Base-by-base conservation (phyloP, 2,329 filamentous ascomycete species). In the Pestalotiopsis sp. region DNA sequence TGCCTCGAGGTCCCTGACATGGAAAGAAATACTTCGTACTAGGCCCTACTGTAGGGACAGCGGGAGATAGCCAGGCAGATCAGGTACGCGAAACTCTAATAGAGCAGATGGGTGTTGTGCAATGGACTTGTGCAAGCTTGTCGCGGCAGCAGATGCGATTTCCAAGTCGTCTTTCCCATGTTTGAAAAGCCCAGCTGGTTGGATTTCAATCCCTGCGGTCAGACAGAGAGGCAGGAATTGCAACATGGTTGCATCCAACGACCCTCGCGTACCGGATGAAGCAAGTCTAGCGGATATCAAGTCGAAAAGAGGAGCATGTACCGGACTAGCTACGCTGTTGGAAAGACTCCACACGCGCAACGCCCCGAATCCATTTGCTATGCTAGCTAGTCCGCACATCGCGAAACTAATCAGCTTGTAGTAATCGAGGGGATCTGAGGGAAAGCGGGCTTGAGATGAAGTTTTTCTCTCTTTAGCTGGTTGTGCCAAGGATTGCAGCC, bases 21-120 rank as follows among this genome's bases (percentile, higher is more conserved):
- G 31, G 38, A 20, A 25, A 36, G 17, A 45, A 27, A 12, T n/a
- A 39, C n/a, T n/a, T n/a, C n/a, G n/a, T n/a, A n/a, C 13, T 49
- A 38, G n/a, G 38, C 9, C 36, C 25, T 36, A 36, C 12, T n/a
- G 14, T 62, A 13, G 59, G 59, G 27, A 49, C 17, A 23, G 41
- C 61, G 61, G 61, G 61, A 52, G 61, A 64, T 64, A 13, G 61
- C 13, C 59, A 14, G 36, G 61, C 27, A 25, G 61, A 64, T 64
- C 61, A 64, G 61, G 61, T 64, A 64, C 61, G 61, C 61, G 61
- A 64, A 52, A 64, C 61, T 31, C 39, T 64, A 52, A 52, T 27
- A 31, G 38, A 64, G n/a, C 20, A 39, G 36, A 64, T 20, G 61
- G 38, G 61, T 49, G n/a, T 20, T 23, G 25, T 23, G 38, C 20